Evolutionary conservation across 192 early-diverging fungal species (phyloP).

Genomic region (Backusella morwellensis): DNA sequence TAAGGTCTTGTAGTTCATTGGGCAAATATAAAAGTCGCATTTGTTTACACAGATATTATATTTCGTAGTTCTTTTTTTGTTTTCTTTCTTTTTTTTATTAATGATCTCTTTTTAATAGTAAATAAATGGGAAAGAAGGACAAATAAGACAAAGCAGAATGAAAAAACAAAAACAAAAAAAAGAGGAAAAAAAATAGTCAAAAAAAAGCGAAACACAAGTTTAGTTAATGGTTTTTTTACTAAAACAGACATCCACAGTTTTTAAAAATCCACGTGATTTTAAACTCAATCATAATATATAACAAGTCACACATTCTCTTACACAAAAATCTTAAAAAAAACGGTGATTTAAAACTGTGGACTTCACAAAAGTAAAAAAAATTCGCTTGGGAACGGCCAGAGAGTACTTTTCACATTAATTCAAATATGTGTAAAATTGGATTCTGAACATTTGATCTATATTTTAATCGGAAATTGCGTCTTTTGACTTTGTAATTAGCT

Average conservation of each 20-base stretch:
- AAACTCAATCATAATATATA: no score
- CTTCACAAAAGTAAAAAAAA: no score
- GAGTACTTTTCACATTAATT: no score
- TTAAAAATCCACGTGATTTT: no score
- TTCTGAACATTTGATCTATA: no score
- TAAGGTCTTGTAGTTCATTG: background rate
- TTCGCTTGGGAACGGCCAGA: no score
- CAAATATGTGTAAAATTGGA: no score
- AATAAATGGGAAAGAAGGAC: background rate
- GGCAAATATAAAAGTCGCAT: constrained; percentile 11
- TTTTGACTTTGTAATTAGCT: no score
- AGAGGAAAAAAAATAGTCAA: background rate
- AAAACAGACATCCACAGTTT: background rate
- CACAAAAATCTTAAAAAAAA: no score
- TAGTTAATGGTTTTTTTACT: background rate
- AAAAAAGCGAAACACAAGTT: background rate
- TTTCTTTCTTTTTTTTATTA: background rate
- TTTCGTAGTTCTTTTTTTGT: background rate
- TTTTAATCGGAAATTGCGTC: no score
- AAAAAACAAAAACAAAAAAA: background rate
- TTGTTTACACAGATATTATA: background rate
- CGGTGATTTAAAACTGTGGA: no score
- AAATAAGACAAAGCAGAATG: background rate
- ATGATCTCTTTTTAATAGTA: background rate
- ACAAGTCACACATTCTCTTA: no score